These are phyloP conservation scores for Phlebiopsis gigantea DNA, from an alignment of 768 basidiomycete species.

Conservation along the genomic window DNA sequence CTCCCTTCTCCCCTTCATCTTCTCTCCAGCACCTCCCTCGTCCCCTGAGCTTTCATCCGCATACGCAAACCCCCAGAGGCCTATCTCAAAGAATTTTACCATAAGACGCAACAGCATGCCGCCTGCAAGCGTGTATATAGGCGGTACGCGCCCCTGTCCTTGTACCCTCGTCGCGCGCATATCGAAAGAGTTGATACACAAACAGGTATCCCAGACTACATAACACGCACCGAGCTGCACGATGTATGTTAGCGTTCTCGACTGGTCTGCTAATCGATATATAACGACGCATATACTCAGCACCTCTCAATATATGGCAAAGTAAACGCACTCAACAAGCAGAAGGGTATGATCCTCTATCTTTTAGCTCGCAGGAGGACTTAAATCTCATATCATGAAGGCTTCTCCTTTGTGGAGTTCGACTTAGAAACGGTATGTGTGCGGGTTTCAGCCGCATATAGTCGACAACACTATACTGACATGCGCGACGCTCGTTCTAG, in stretches of 20 bases:
- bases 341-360: neutral
- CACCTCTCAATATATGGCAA: constrained; percentile 14
- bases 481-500: neutral
- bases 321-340: constrained; percentile 13
- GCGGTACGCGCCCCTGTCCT: neutral
- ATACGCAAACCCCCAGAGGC: neutral
- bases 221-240: neutral
- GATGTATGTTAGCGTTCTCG: neutral
- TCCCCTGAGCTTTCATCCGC: neutral
- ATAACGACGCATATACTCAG: constrained; percentile 7
- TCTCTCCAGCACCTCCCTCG: neutral
- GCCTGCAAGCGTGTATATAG: neutral
- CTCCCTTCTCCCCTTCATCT: neutral
- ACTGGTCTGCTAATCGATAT: neutral
- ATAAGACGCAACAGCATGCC: neutral
- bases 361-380: neutral
- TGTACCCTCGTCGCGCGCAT: neutral
- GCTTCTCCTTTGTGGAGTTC: constrained; percentile 35
- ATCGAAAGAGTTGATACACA: neutral
- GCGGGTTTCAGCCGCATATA: neutral
- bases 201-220: neutral
- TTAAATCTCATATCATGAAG: neutral
- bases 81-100: neutral
- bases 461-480: neutral
- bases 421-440: constrained; percentile 26